Conservation (phyloP, 73 alveolate species). For the Vitrella brassicaformis region DNA sequence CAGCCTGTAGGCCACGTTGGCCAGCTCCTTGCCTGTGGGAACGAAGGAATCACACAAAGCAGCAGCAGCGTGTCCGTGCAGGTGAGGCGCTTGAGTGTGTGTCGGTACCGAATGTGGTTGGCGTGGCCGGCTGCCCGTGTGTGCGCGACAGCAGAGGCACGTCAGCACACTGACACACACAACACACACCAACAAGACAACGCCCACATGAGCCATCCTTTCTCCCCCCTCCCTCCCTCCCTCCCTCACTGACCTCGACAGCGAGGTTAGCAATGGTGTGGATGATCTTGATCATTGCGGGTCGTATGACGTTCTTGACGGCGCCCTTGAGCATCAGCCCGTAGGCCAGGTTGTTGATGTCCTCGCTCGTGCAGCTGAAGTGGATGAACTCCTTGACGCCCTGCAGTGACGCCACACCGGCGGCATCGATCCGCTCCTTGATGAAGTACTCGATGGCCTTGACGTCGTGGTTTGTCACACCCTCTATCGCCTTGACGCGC, state of each 20-base stretch:
- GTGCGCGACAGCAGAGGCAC: constrained; percentile 79
- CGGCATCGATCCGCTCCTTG: constrained; percentile 52
- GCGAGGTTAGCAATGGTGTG: constrained; percentile 38
- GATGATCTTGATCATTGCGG: constrained; percentile 39
- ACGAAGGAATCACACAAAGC: neutral
- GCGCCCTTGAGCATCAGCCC: constrained; percentile 53
- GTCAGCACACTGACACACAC: constrained; percentile 44
- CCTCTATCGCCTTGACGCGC: neutral
- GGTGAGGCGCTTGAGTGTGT: neutral
- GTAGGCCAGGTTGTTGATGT: constrained; percentile 71
- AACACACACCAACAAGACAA: neutral
- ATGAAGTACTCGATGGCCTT: constrained; percentile 71
- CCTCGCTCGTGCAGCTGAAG: constrained; percentile 81
- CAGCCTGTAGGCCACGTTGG: constrained; percentile 70
- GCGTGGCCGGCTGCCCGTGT: constrained; percentile 84
- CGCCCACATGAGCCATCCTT: no score
- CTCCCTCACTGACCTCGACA: neutral
- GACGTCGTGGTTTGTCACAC: neutral
- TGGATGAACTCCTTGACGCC: constrained; percentile 64
- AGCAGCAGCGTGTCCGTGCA: neutral
- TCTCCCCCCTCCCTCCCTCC: no score
- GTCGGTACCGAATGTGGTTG: constrained; percentile 57
- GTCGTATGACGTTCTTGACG: constrained; percentile 24
- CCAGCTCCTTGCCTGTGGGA: constrained; percentile 73
- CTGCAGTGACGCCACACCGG: constrained; percentile 21